Evolutionary conservation across 2,329 filamentous ascomycete species (phyloP), one percentile per base, ranked within the genome.

Genomic region (Xylaria sp.): DNA sequence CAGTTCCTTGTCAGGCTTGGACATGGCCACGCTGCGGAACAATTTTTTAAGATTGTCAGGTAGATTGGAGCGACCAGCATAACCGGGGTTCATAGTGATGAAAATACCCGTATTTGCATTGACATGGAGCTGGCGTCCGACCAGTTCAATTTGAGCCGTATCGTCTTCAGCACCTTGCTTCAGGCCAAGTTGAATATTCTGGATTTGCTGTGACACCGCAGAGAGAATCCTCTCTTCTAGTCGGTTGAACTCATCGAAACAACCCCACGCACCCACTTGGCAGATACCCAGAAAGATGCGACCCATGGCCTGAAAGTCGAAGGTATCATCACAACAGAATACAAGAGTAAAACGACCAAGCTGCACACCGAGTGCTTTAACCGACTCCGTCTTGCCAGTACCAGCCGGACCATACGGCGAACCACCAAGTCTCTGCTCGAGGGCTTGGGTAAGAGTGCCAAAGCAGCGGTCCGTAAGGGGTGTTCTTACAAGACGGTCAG

Each of bases 11-110:
- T 99, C 97, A 0, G 96, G 96, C 82, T 98, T 99, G 12, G 96
- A 99, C 96, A 99, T 99, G 71, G 96, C 96, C 61, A 99, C 94
- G 78, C 96, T 99, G 79, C 97, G 91, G 89, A 99, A 99, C 50
- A 99, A 86, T 83, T 99, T 99, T 89, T 99, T 99, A 84, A 99
- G 82, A 80, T 99, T 99, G 83, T 99, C 96, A 1, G 96, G 96
- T 77, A 99, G 84, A 82, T 99, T 99, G 59, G 96, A 99, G 82
- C 96, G 93, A 66, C 96, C 96, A 63, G 96, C 96, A 82, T 99
- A 99, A 62, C 96, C 96, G 80, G 96, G 96, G 81, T 99, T 99
- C 97, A 99, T 99, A 48, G 96, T 99, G 80, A 99, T 99, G 85
- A 99, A 99, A 79, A 99, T 96, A 75, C 96, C 96, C 60, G 97